A percentile compares a stretch with the other conserved stretches of the same genome.
These are phyloP conservation scores for Ampelocalamus luodianensis DNA, from an alignment of 176 grass and related monocot genomes.

Conservation along the genomic window DNA sequence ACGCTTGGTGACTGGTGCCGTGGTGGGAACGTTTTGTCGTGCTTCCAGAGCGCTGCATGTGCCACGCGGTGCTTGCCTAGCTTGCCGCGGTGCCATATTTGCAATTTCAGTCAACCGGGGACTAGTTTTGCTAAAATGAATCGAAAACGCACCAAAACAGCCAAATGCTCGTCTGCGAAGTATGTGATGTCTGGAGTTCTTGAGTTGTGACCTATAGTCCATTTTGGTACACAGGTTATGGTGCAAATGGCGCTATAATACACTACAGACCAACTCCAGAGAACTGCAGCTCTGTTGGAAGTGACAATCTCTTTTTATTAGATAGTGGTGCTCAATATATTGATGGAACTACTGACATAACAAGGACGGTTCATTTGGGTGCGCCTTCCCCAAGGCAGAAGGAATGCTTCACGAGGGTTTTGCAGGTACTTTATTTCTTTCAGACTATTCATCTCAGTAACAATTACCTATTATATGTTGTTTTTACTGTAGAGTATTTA, in stretches of 20 bases:
- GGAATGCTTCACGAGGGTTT: slow-evolving; percentile 96
- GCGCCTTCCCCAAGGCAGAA: slow-evolving; percentile 74
- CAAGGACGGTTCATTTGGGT: slow-evolving; percentile 96
- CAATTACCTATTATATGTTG: slow-evolving; percentile 22
- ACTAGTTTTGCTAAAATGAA: no score
- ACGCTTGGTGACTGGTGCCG: no score
- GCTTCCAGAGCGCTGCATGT: no score
- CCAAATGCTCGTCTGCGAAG: no score
- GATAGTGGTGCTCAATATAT: slow-evolving; percentile 98
- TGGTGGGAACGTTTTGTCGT: no score
- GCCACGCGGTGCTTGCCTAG: no score
- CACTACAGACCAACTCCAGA: slow-evolving; percentile 78
- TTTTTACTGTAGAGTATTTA: background rate
- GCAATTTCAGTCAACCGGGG: no score
- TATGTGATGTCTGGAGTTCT: slow-evolving; percentile 7
- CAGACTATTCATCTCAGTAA: slow-evolving; percentile 10
- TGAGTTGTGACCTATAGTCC: background rate
- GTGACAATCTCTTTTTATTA: slow-evolving; percentile 86
- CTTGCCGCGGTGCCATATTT: no score
- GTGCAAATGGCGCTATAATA: slow-evolving; percentile 98
- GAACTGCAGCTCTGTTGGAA: slow-evolving; percentile 73
- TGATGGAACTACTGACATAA: slow-evolving; percentile 98
- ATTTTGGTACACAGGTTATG: slow-evolving; percentile 72
- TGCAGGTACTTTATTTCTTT: slow-evolving; percentile 67
- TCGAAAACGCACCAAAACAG: no score